Evolutionary conservation across 164 flowering plant species (phyloP), one percentile per base, ranked within the genome.

Genomic region (Chimonanthus salicifolius): DNA sequence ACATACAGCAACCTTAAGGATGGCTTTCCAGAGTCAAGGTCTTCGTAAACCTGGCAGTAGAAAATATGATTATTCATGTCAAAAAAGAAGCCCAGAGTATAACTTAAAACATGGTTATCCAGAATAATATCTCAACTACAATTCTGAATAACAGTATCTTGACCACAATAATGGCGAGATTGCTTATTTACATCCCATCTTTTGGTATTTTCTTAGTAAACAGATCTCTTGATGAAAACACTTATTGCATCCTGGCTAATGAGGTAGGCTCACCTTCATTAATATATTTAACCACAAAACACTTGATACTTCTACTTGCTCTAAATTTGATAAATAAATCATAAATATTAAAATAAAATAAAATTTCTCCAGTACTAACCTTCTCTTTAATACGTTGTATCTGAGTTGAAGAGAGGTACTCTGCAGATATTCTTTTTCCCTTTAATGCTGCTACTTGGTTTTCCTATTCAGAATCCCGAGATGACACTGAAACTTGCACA

Each of bases 381-480:
- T 90, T 89, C 67, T 84, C 85, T 80, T 75, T 94, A n/a, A 80
- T 81, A 3, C 74, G 73, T 8, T 86, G 68, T 0, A 80, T 72
- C 74, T 84, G 94, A 18, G 94, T 87, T 64, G 98, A 94, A 16
- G 98, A 91, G 9, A 94, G 89, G 87, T 72, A 92, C 78, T 92
- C 98, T 71, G 94, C 98, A 72, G 90, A 84, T 80, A 94, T 89
- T 46, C 90, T 88, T 81, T 87, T 92, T 75, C 87, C 90, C 84
- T 92, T 94, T 79, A 94, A 77, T 63, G 92, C 87, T 75, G 75
- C 69, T 66, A 94, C 98, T 85, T 94, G 98, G 81, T 92, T 94
- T 85, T 94, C 98, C 98, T 94, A 72, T 47, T 74, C 64, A 66
- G 47, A 69, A 72, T 47, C 72, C 64, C 62, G 48, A 69, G 3